Evolutionary conservation across 2,329 filamentous ascomycete genomes (phyloP), one percentile per base, ranked within the genome.

Genomic region (Fusarium irregulare): DNA sequence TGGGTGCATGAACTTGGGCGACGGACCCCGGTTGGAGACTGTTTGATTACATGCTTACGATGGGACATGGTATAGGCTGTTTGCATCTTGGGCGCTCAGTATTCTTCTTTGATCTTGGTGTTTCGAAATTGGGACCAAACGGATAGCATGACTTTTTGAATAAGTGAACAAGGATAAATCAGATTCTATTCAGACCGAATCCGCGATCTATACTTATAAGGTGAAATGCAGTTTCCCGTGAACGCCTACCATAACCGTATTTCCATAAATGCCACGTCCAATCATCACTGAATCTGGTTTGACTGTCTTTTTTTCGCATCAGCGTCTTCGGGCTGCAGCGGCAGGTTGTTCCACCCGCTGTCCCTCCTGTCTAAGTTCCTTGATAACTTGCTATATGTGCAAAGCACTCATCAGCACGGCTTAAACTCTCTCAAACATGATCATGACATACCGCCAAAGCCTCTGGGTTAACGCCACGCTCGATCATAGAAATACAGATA

Each of bases 381-480:
- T 88, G 60, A 90, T 84, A 41, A 89, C 87, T 75, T 84, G 84
- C 88, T 90, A 45, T 32, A 54, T 41, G 41, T 8, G 3, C 16
- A 45, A 21, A 21, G 21, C 6, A 20, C 5, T 18, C 4, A 21
- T 67, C 12, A 57, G 54, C 28, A 40, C 18, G 18, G 3, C 16
- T 7, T 32, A 12, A 3, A 10, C 3, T 32, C 3, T 9, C 2
- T 4, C 4, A 18, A 7, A 4, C 7, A 8, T 4, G 4, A 16
- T 4, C 3, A 32, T 9, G 14, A 72, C 93, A 77, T 86, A 98
- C 96, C 25, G 95, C 94, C 32, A 99, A 84, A 2, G 95, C 96
- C 79, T 98, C 95, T 0, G 96, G 96, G 77, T 97, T 97, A 30
- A 98, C 93, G 16, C 96, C 96, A 77, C 97, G 97, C 81, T 99